phyloP scores from a whole-genome alignment of 306 rosid genomes.

The Astragalus glycyphyllos region DNA sequence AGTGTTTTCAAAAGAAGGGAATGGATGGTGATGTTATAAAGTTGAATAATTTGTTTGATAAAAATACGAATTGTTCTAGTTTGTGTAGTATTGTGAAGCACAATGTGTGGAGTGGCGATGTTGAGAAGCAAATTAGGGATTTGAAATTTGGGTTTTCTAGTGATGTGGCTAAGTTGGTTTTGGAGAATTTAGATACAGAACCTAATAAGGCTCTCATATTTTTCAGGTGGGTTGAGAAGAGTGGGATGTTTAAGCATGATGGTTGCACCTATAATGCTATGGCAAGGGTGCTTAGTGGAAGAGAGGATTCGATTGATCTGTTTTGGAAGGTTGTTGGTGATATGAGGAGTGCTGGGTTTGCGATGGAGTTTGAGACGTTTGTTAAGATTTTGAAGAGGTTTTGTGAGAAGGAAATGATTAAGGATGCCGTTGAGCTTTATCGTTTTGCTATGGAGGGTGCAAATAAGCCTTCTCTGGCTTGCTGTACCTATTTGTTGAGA shows the following conservation, averaged over 20 bases:
- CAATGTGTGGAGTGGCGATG: constrained; percentile 73
- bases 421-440: constrained; percentile 50
- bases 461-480: constrained; percentile 55
- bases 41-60: constrained; percentile 62
- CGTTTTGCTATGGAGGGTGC: constrained; percentile 78
- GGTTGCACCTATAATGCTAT: constrained; percentile 64
- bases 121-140: constrained; percentile 61
- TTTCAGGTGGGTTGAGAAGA: constrained; percentile 87
- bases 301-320: constrained; percentile 72
- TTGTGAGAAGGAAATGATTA: not conserved
- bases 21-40: constrained; percentile 54
- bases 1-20: constrained; percentile 57
- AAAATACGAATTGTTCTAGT: constrained; percentile 36
- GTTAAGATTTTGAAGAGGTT: constrained; percentile 67
- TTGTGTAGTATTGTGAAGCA: constrained; percentile 62
- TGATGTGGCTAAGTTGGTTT: constrained; percentile 51
- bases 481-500: constrained; percentile 64
- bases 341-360: constrained; percentile 60
- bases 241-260: constrained; percentile 71
- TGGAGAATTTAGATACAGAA: constrained; percentile 63
- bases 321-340: constrained; percentile 83
- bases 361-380: constrained; percentile 67
- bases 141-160: constrained; percentile 50
- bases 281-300: constrained; percentile 73
- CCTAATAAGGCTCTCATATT: constrained; percentile 68